Evolutionary conservation across 1,284 basidiomycete species (phyloP).

Genomic region (Trichosporon sp.): DNA sequence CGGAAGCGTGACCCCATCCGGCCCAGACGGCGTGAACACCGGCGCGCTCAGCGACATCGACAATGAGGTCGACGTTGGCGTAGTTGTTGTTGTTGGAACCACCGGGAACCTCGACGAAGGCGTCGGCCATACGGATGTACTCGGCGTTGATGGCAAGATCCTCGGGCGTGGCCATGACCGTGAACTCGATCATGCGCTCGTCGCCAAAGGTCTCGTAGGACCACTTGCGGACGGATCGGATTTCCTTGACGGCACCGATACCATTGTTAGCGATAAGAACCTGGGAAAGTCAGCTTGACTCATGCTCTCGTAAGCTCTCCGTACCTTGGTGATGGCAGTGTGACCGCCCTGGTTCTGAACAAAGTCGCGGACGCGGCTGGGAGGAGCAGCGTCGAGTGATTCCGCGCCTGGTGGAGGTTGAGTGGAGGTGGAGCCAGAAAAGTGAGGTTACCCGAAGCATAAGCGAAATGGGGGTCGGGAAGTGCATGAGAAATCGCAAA

Average conservation of each 20-base stretch:
- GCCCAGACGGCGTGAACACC: constrained; percentile 99
- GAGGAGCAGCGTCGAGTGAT: constrained; percentile 77
- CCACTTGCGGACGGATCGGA: constrained; percentile 98
- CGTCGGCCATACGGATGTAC: constrained; percentile 99
- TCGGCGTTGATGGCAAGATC: constrained; percentile 96
- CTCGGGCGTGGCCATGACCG: constrained; percentile 99
- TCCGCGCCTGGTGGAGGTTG: constrained; percentile 74
- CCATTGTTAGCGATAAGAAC: constrained; percentile 97
- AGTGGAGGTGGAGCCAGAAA: constrained; percentile 23
- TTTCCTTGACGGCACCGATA: constrained; percentile 99
- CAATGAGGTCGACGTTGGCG: constrained; percentile 98
- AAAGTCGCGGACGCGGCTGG: constrained; percentile 83
- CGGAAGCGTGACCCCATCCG: constrained; percentile 99
- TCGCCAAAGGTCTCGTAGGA: constrained; percentile 98
- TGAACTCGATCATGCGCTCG: constrained; percentile 95
- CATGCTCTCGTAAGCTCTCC: constrained; percentile 33
- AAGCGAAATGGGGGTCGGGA: constrained; percentile 3
- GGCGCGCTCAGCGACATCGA: constrained; percentile 94
- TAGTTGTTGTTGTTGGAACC: constrained; percentile 99
- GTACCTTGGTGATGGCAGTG: constrained; percentile 96
- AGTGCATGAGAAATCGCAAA: neutral
- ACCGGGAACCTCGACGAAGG: constrained; percentile 98
- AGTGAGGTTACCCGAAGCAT: constrained; percentile 8
- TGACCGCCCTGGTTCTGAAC: constrained; percentile 91
- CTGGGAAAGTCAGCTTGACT: constrained; percentile 57